Evolutionary conservation across 345 rosid genomes (phyloP).

Genomic region (Salix brachista): DNA sequence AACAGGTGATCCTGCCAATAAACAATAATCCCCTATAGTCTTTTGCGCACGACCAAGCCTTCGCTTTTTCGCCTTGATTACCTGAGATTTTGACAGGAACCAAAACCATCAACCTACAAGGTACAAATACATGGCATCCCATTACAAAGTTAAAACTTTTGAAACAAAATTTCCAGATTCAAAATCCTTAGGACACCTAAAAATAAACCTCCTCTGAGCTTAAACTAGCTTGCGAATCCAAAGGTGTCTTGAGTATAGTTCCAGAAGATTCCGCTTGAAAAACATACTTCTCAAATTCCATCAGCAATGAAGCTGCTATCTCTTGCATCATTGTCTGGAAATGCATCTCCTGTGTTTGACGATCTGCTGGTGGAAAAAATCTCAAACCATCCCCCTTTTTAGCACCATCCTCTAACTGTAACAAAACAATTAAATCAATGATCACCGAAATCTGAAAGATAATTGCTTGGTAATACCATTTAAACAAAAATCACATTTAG

Average conservation of each 20-base stretch:
- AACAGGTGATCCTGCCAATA: constrained; percentile 97
- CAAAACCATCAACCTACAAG: no score
- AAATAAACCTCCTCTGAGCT: no score
- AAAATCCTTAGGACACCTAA: no score
- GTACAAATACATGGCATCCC: no score
- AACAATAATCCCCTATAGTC: constrained; percentile 97
- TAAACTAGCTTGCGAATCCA: constrained; percentile 98
- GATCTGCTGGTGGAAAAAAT: constrained; percentile 91
- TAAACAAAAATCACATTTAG: neutral
- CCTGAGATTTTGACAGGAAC: constrained; percentile 44
- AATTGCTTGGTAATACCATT: neutral
- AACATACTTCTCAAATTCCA: constrained; percentile 97
- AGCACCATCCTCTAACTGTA: constrained; percentile 78
- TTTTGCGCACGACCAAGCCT: constrained; percentile 94
- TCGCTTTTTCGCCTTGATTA: constrained; percentile 91
- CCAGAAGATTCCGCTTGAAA: constrained; percentile 88
- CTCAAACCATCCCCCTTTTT: constrained; percentile 57
- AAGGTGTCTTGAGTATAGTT: constrained; percentile 88
- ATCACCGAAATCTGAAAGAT: neutral
- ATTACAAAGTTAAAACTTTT: no score
- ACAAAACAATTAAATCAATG: constrained; percentile 11
- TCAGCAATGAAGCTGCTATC: constrained; percentile 76
- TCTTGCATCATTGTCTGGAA: constrained; percentile 98
- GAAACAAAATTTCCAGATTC: no score
- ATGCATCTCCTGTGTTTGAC: constrained; percentile 77